Evolutionary conservation across 164 flowering plant species (phyloP).

Genomic region (Cinnamomum chago): DNA sequence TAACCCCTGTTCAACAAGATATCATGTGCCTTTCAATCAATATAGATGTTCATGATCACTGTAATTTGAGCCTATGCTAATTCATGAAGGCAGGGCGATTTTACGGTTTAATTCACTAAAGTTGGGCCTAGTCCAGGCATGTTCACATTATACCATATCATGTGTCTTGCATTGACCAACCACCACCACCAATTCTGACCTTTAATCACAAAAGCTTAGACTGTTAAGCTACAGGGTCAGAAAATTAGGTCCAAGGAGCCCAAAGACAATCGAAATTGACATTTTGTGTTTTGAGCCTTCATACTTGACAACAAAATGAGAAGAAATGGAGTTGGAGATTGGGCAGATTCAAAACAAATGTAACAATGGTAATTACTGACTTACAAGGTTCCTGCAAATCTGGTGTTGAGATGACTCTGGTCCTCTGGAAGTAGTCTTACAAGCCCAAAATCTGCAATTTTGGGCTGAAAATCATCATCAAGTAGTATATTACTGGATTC

Average conservation of each 20-base stretch:
- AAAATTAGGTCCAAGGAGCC: too few species aligned
- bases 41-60: background rate
- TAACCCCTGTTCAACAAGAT: slow-evolving; percentile 21
- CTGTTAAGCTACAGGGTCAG: background rate
- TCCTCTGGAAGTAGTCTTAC: slow-evolving; percentile 60
- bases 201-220: background rate
- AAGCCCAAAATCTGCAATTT: slow-evolving; percentile 63
- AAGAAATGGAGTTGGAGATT: background rate
- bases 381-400: slow-evolving; percentile 68
- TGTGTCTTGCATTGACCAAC: too few species aligned
- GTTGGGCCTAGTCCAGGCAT: too few species aligned
- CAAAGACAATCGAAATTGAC: too few species aligned
- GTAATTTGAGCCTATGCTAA: too few species aligned
- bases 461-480: slow-evolving; percentile 48
- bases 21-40: background rate
- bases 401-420: slow-evolving; percentile 52
- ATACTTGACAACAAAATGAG: too few species aligned
- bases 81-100: background rate
- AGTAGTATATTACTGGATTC: slow-evolving; percentile 52
- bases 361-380: slow-evolving; percentile 9
- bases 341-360: too few species aligned
- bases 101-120: too few species aligned
- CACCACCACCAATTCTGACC: background rate
- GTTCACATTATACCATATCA: too few species aligned
- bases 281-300: too few species aligned